Evolutionary conservation across 305 asterid species (phyloP).

Genomic region (Stenogyne calaminthoides): DNA sequence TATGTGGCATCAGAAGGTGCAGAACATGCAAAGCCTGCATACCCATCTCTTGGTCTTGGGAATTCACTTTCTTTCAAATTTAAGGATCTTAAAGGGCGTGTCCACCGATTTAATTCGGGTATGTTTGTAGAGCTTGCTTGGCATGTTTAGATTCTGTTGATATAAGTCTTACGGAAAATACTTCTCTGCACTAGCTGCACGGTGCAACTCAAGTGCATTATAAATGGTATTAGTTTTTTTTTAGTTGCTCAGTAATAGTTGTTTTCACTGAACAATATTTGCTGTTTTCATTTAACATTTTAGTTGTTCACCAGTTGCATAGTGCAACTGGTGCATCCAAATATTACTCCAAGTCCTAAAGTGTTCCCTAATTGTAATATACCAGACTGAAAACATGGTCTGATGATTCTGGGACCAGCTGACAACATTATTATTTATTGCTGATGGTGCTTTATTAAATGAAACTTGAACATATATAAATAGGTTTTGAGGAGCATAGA

Average conservation of each 20-base stretch:
- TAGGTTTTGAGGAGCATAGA: not conserved
- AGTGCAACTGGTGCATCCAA: too few relatives aligned
- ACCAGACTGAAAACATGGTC: not conserved
- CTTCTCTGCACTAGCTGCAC: too few relatives aligned
- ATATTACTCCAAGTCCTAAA: not conserved
- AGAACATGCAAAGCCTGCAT: constrained; percentile 63
- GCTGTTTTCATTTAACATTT: too few relatives aligned
- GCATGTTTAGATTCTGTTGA: not conserved
- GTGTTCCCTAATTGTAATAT: not conserved
- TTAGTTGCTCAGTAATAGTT: too few relatives aligned
- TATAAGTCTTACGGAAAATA: too few relatives aligned
- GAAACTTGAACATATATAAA: not conserved
- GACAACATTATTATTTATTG: not conserved
- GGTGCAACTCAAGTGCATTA: too few relatives aligned
- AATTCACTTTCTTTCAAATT: constrained; percentile 82
- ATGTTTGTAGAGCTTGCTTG: constrained; percentile 34
- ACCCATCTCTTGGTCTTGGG: constrained; percentile 82
- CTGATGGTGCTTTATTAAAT: not conserved
- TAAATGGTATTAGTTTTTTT: too few relatives aligned
- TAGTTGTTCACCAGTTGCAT: too few relatives aligned
- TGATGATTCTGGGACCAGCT: not conserved
- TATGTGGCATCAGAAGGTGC: constrained; percentile 58
- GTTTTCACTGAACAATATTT: too few relatives aligned
- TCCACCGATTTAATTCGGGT: constrained; percentile 86
- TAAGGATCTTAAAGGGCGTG: constrained; percentile 69